These are phyloP conservation scores for Diaporthe velutina DNA, from an alignment of 2,329 filamentous ascomycete genomes.

Conservation along the genomic window DNA sequence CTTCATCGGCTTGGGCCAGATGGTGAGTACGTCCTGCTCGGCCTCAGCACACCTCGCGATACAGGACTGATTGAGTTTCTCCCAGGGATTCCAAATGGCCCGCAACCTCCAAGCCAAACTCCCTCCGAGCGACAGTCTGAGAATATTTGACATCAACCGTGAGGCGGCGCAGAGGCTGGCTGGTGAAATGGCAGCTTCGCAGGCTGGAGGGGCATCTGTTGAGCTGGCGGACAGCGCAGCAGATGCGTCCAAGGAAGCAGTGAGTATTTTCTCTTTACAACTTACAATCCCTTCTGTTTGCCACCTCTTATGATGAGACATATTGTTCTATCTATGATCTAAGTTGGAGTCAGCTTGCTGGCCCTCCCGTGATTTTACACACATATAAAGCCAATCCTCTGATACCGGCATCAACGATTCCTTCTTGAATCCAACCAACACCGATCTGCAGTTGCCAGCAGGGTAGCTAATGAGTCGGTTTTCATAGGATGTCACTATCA, in stretches of 20 bases:
- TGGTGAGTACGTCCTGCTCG: slow-evolving; percentile 58
- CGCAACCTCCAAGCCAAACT: slow-evolving; percentile 72
- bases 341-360: slow-evolving; percentile 75
- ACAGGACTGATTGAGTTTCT: not conserved
- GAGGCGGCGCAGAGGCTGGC: slow-evolving; percentile 61
- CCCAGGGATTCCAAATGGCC: slow-evolving; percentile 73
- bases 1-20: slow-evolving; percentile 72
- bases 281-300: not conserved
- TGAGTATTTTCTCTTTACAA: slow-evolving; percentile 52
- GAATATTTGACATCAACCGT: slow-evolving; percentile 69
- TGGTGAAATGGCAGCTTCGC: slow-evolving; percentile 58
- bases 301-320: slow-evolving; percentile 45
- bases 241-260: slow-evolving; percentile 65
- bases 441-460: not conserved
- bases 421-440: slow-evolving; percentile 15
- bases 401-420: slow-evolving; percentile 53
- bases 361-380: slow-evolving; percentile 72
- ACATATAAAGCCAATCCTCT: slow-evolving; percentile 82
- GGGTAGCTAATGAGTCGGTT: slow-evolving; percentile 35
- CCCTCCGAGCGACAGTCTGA: slow-evolving; percentile 61
- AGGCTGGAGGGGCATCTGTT: slow-evolving; percentile 60
- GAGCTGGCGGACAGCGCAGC: slow-evolving; percentile 59
- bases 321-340: slow-evolving; percentile 73
- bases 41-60: not conserved
- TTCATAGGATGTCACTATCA: slow-evolving; percentile 83